phyloP scores from a whole-genome alignment of 805 yeast species.

The Suhomyces vadensis region DNA sequence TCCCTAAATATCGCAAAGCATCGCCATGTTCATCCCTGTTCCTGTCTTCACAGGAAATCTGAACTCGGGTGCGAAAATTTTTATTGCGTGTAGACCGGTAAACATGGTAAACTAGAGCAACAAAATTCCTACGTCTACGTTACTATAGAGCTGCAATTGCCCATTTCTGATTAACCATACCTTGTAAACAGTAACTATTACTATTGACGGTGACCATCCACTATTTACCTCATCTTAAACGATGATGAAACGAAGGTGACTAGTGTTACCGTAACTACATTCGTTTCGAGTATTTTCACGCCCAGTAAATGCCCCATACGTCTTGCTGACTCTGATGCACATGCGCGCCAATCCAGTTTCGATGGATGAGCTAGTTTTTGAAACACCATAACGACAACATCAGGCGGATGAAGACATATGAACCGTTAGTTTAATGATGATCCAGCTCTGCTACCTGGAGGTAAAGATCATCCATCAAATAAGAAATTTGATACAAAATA shows the following conservation, averaged over 20 bases:
- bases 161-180: too few relatives aligned
- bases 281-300: neutral
- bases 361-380: too few relatives aligned
- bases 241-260: neutral
- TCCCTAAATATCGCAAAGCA: neutral
- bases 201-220: neutral
- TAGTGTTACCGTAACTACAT: neutral
- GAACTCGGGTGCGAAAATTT: neutral
- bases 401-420: too few relatives aligned
- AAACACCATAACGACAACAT: too few relatives aligned
- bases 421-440: too few relatives aligned
- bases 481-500: too few relatives aligned
- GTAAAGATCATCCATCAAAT: too few relatives aligned
- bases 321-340: neutral
- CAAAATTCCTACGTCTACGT: neutral
- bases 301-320: neutral
- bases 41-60: neutral
- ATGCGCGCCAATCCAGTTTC: neutral
- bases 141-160: too few relatives aligned
- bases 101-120: neutral
- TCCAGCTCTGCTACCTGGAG: too few relatives aligned
- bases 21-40: neutral
- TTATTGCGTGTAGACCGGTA: constrained; percentile 1
- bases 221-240: neutral
- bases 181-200: neutral